Evolutionary conservation across 192 early-diverging fungal genomes (phyloP), one percentile per base, ranked within the genome.

Genomic region (Coemansia sp.): DNA sequence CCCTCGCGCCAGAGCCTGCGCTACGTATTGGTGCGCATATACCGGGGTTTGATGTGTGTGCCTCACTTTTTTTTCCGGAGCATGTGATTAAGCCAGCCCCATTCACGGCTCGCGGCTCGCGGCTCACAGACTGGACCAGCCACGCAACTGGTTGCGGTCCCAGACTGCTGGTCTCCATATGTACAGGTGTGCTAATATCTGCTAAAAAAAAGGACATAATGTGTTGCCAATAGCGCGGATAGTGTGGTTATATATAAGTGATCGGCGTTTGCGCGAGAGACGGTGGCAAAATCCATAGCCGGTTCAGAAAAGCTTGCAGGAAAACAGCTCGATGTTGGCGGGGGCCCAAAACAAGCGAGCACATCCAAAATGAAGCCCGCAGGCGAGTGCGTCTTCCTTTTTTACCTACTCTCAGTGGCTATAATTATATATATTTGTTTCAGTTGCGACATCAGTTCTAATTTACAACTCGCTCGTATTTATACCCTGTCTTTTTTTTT

Each of bases 281-380:
- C 13, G 7, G 52, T 5, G 6, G 4, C 52, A 30, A 55, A 26
- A 55, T 16, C 3, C 3, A 50, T 19, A 9, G 9, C 1, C 19
- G 2, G 6, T 8, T 50, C 52, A 32, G 26, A 55, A 55, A n/a
- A 21, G 10, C 28, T 2, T 55, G 52, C 52, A 55, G 52, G 26
- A 55, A 50, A 50, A 13, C 52, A 28, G 26, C 28, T 50, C 47
- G 47, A 9, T 50, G 47, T 50, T 9, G 47, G 47, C 47, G 47
- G 47, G 50, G 52, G 26, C 23, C 52, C 52, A 55, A 55, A 49
- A 55, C 52, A 55, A 55, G 52, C 52, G 11, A 32, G 46, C 21
- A 16, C 42, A 43, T 21, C 46, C 46, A 49, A 49, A 49, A 21
- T 16, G n/a, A 2, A 19, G n/a, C 19, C n/a, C 23, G 46, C 16